phyloP scores from a whole-genome alignment of 352 stramenopile genomes.

The Pythium monospermum region DNA sequence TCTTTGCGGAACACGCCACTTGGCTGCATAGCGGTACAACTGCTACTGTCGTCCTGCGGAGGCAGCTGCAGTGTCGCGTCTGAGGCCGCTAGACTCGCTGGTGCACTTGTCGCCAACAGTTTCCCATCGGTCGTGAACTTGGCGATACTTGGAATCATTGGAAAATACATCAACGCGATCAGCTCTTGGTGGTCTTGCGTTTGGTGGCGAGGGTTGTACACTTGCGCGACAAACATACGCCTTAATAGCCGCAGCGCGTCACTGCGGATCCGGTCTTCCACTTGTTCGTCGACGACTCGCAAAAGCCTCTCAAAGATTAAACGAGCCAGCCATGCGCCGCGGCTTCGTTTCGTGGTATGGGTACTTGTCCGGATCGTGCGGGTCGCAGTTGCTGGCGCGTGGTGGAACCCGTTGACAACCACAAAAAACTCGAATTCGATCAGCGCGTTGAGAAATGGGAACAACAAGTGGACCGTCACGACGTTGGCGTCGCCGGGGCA shows the following conservation, averaged over 20 bases:
- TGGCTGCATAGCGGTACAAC: neutral
- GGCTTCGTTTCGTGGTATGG: neutral
- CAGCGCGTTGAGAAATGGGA: conserved; percentile 58
- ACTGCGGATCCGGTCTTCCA: conserved; percentile 53
- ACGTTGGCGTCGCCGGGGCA: conserved; percentile 37
- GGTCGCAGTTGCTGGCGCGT: too few relatives aligned
- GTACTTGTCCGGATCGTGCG: too few relatives aligned
- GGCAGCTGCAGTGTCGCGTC: too few relatives aligned
- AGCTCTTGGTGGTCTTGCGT: conserved; percentile 40
- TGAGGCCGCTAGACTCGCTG: too few relatives aligned
- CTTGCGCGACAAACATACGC: conserved; percentile 59
- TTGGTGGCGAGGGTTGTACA: conserved; percentile 45
- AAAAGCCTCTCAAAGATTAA: conserved; percentile 50
- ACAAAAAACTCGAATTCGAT: conserved; percentile 73
- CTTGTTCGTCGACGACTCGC: conserved; percentile 45
- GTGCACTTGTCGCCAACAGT: conserved; percentile 25
- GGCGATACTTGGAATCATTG: conserved; percentile 37
- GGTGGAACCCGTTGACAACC: conserved; percentile 41
- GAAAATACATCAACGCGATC: conserved; percentile 60
- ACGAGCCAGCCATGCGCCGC: conserved; percentile 43
- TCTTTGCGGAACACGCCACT: conserved; percentile 46
- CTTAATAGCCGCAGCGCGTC: conserved; percentile 48
- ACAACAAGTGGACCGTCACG: conserved; percentile 59
- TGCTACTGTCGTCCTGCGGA: neutral
- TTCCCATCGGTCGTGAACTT: conserved; percentile 48